A percentile compares a stretch with the other conserved stretches of the same genome.
phyloP scores from a whole-genome alignment of 176 grass and related monocot species.

The Carex kokanica region DNA sequence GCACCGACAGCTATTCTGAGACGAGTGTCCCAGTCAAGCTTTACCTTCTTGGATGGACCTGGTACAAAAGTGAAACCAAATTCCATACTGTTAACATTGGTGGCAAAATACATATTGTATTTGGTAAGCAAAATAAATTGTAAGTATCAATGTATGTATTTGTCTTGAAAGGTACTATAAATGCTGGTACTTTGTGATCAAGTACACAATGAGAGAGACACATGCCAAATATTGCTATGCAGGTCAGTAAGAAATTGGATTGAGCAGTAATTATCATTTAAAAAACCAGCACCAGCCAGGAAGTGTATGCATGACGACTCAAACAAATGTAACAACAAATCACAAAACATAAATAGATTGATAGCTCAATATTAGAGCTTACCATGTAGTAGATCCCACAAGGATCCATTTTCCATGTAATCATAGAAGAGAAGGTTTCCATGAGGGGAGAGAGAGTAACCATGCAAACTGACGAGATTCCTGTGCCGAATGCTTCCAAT shows the following conservation, averaged over 20 bases:
- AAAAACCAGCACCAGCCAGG: background rate
- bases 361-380: background rate
- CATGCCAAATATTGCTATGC: background rate
- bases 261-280: background rate
- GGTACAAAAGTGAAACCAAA: background rate
- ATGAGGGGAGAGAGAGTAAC: constrained; percentile 83
- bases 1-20: constrained; percentile 80
- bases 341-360: background rate
- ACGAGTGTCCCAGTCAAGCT: constrained; percentile 88
- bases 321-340: background rate
- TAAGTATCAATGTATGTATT: background rate
- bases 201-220: too few relatives aligned
- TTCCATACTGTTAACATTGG: background rate
- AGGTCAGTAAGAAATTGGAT: background rate
- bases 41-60: constrained; percentile 98
- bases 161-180: constrained; percentile 2
- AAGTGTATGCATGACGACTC: background rate
- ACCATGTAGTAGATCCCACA: constrained; percentile 99
- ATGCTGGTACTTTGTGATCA: background rate
- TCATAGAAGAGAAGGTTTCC: constrained; percentile 99
- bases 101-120: background rate
- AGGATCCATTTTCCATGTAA: constrained; percentile 97
- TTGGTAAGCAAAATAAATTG: background rate
- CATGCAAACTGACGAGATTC: constrained; percentile 89
- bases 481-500: constrained; percentile 84